Base-by-base conservation (phyloP, 2,329 filamentous ascomycete species). In the Ceratocystis huliohia region DNA sequence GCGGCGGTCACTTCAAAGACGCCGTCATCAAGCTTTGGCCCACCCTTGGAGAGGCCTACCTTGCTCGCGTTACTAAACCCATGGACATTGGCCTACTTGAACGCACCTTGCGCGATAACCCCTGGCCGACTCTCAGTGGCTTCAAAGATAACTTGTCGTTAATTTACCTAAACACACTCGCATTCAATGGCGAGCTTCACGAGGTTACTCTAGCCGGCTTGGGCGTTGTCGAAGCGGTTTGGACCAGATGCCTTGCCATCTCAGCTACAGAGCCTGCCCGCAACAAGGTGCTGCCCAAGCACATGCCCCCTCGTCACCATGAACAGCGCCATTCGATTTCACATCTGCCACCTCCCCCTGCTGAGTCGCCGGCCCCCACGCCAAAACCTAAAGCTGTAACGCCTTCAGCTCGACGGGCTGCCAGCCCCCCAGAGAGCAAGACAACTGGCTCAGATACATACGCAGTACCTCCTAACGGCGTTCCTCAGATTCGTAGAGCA, bases 21-120 rank as follows among this genome's bases (percentile, higher is more conserved):
- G 87, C 94, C 0, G 94, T 97, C 6, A 82, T 89, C 73, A 83
- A 82, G 48, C 78, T 93, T 28, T 89, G 88, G 75, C 82, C 96
- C 50, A 80, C 78, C 33, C 84, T 97, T 50, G 91, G 89, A 65
- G 85, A 84, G 1, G 88, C 91, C 69, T 89, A 88, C 69, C 78
- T 83, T 1, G 79, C 87, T 45, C 85, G 78, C 69, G 77, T 97
- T 70, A 83, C 85, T 46, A 82, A 87, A 37, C 92, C 92, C 0
- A 92, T 96, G 80, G 93, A 97, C 74, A 81, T 99, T 46, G 81
- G 82, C 48, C 87, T 87, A 8, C 89, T 99, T 72, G 93, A 97
- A 73, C 80, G 82, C 64, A 92, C 89, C 70, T 75, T 97, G 45
- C 90, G 90, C 72, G 81, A 84, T 37, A 81, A 83, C 64, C 69